Conservation (phyloP, 2,329 filamentous ascomycete genomes). For the Sclerotinia glacialis region DNA sequence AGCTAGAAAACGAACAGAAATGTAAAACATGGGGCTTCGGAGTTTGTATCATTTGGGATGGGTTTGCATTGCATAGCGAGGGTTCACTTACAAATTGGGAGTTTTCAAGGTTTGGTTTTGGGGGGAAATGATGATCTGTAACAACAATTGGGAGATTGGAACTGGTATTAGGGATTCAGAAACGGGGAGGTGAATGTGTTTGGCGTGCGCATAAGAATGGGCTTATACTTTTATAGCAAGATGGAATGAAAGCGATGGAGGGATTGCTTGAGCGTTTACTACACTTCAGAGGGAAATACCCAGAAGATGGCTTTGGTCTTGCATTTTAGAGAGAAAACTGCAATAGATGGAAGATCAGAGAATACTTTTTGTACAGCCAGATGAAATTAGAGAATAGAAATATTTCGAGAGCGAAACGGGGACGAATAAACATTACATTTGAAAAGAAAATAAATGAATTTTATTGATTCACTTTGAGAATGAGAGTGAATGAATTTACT, state of each 20-base stretch:
- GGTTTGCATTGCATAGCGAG: slow-evolving; percentile 18
- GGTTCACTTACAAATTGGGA: neutral
- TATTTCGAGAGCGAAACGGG: neutral
- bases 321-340: neutral
- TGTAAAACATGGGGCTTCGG: neutral
- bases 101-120: slow-evolving; percentile 2
- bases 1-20: neutral
- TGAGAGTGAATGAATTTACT: neutral
- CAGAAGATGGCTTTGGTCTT: neutral
- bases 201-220: neutral
- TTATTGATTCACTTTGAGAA: neutral
- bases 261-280: neutral
- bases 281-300: neutral
- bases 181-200: neutral
- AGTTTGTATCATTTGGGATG: slow-evolving; percentile 1
- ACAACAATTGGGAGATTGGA: slow-evolving; percentile 14
- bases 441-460: too few relatives aligned
- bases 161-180: slow-evolving; percentile 1
- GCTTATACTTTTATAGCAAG: neutral
- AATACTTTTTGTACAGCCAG: neutral
- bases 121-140: slow-evolving; percentile 5
- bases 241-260: neutral
- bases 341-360: neutral
- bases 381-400: neutral
- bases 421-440: neutral